Percentiles rank a stretch among this genome's conserved stretches.
phyloP scores from a whole-genome alignment of 768 basidiomycete genomes.

The Xerocomellus dryophilus region DNA sequence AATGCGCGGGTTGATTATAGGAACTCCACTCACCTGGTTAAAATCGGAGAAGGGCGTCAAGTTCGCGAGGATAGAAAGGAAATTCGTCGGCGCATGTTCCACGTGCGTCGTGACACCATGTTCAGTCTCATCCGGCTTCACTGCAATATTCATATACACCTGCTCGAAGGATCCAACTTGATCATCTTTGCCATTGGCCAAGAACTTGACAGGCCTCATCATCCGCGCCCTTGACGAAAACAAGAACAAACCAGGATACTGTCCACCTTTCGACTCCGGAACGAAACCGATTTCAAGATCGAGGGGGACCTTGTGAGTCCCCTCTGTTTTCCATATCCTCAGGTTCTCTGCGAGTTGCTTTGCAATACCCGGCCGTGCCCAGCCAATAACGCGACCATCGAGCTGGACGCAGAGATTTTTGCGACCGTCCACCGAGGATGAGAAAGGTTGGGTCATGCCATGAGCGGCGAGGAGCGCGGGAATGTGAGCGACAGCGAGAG shows the following conservation, averaged over 20 bases:
- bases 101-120: conserved; percentile 80
- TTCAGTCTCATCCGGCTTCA: conserved; percentile 82
- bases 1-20: background rate
- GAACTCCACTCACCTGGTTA: conserved; percentile 69
- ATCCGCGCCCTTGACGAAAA: conserved; percentile 86
- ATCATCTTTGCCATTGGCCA: conserved; percentile 82
- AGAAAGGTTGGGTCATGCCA: conserved; percentile 93
- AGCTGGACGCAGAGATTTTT: conserved; percentile 86
- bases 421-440: conserved; percentile 75
- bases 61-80: conserved; percentile 94
- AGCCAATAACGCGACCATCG: conserved; percentile 94
- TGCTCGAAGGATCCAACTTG: conserved; percentile 97
- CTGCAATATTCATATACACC: conserved; percentile 98
- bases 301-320: conserved; percentile 72
- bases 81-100: conserved; percentile 92
- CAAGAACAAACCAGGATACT: conserved; percentile 93
- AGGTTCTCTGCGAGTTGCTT: conserved; percentile 79
- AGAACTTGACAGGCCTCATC: conserved; percentile 97
- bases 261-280: conserved; percentile 85
- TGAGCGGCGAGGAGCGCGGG: conserved; percentile 78
- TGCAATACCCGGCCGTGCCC: conserved; percentile 75
- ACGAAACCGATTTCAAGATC: conserved; percentile 95
- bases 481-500: conserved; percentile 73
- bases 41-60: conserved; percentile 99
- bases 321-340: conserved; percentile 94